Evolutionary conservation across 495 filamentous ascomycete species (phyloP).

Genomic region (Friedmanniomyces simplex): DNA sequence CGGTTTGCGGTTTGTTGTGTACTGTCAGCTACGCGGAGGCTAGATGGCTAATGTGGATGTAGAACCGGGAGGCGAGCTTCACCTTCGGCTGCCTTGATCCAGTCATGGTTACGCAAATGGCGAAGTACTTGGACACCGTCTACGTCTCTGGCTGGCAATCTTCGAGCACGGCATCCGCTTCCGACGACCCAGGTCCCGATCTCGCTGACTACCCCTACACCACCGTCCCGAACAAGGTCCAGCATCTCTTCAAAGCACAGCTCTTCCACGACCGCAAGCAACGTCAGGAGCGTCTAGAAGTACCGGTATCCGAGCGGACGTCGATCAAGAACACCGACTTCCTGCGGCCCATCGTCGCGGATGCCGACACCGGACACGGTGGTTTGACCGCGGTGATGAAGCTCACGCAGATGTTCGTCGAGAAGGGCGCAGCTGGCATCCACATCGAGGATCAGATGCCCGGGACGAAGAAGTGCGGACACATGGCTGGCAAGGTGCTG

Average conservation of each 20-base stretch:
- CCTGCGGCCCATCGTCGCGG: constrained; percentile 89
- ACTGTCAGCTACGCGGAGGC: not conserved
- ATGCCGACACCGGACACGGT: constrained; percentile 95
- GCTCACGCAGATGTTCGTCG: constrained; percentile 93
- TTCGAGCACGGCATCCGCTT: constrained; percentile 86
- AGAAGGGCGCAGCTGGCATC: constrained; percentile 93
- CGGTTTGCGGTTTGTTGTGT: constrained; percentile 60
- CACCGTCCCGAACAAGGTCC: constrained; percentile 96
- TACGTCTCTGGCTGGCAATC: constrained; percentile 99
- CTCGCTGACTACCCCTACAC: constrained; percentile 97
- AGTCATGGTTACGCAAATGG: constrained; percentile 98
- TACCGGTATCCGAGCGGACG: constrained; percentile 58
- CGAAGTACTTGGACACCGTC: constrained; percentile 95
- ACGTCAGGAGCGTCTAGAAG: constrained; percentile 80
- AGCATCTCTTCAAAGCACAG: constrained; percentile 93
- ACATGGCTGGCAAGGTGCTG: constrained; percentile 98
- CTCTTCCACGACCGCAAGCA: constrained; percentile 99
- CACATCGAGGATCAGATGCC: constrained; percentile 98
- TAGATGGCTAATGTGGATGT: constrained; percentile 1
- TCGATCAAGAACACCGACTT: constrained; percentile 81
- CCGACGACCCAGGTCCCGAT: constrained; percentile 94
- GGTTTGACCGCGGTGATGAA: constrained; percentile 98
- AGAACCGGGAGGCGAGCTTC: constrained; percentile 77
- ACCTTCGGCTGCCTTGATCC: constrained; percentile 97
- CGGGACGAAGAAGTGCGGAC: constrained; percentile 97